These are phyloP conservation scores for Aureobasidium sp. DNA, from an alignment of 2,329 filamentous ascomycete genomes.

Conservation along the genomic window DNA sequence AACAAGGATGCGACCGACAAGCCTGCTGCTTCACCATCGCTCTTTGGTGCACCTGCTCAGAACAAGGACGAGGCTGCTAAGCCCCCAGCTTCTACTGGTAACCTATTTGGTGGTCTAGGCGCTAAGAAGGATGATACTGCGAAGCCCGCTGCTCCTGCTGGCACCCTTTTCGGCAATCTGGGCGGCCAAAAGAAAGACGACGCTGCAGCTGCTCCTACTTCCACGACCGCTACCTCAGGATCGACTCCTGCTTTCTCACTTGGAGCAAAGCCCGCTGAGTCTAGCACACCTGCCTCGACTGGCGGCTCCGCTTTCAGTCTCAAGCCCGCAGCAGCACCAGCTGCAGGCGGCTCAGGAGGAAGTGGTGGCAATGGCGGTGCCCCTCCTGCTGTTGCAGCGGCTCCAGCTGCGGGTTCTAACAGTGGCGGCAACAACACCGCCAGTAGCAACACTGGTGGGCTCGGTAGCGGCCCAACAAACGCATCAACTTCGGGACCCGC, in stretches of 20 bases:
- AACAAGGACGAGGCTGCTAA: slow-evolving; percentile 11
- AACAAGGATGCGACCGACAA: slow-evolving; percentile 8
- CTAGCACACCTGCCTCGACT: slow-evolving; percentile 17
- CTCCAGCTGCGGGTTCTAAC: slow-evolving; percentile 15
- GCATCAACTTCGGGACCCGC: slow-evolving; percentile 73
- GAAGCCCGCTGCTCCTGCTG: slow-evolving; percentile 12
- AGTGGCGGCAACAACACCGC: slow-evolving; percentile 24
- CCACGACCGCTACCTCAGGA: slow-evolving; percentile 7
- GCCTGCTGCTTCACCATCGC: neutral
- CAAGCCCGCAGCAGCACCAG: slow-evolving; percentile 17
- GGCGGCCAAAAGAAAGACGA: slow-evolving; percentile 10
- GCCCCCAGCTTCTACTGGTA: neutral
- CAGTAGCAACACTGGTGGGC: slow-evolving; percentile 27
- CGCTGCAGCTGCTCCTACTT: slow-evolving; percentile 5
- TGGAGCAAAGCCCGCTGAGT: slow-evolving; percentile 13
- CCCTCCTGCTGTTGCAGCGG: slow-evolving; percentile 17
- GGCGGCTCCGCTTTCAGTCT: slow-evolving; percentile 17
- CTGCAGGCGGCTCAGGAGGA: neutral
- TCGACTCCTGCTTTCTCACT: slow-evolving; percentile 14
- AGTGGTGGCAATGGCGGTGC: slow-evolving; percentile 20
- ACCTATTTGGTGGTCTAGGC: slow-evolving; percentile 15
- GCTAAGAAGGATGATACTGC: slow-evolving; percentile 17
- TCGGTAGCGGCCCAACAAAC: slow-evolving; percentile 40
- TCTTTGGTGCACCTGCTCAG: neutral
- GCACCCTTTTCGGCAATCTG: slow-evolving; percentile 13